Evolutionary conservation across 176 grass and related monocot species (phyloP).

Genomic region (Tillandsia fasciculata): DNA sequence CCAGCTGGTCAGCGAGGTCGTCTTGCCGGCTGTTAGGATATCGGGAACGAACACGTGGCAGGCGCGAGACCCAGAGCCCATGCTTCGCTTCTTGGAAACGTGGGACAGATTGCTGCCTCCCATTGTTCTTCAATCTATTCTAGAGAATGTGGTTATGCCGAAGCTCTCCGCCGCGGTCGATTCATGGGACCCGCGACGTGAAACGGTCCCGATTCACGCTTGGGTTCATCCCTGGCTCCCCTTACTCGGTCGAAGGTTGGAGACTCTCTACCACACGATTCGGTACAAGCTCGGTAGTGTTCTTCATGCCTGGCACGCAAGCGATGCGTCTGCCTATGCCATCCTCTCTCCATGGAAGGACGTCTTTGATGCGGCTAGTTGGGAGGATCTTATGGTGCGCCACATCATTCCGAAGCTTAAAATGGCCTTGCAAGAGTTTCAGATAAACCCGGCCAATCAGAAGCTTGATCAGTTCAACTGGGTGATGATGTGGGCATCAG

Average conservation of each 20-base stretch:
- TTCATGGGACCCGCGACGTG: constrained; percentile 75
- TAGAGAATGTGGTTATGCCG: constrained; percentile 75
- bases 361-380: constrained; percentile 67
- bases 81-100: constrained; percentile 68
- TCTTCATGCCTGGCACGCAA: constrained; percentile 72
- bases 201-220: constrained; percentile 59
- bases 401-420: constrained; percentile 71
- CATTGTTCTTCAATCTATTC: constrained; percentile 53
- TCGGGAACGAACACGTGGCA: constrained; percentile 72
- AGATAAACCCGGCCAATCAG: constrained; percentile 71
- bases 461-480: constrained; percentile 75
- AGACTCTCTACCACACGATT: constrained; percentile 57
- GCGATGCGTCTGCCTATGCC: constrained; percentile 67
- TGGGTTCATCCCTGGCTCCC: constrained; percentile 83
- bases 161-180: constrained; percentile 65
- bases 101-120: constrained; percentile 61
- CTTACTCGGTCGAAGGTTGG: constrained; percentile 50
- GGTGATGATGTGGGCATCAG: constrained; percentile 75
- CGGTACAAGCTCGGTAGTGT: constrained; percentile 71
- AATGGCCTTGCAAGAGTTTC: constrained; percentile 54
- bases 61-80: constrained; percentile 71
- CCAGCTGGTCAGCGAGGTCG: constrained; percentile 67
- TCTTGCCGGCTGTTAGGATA: constrained; percentile 71
- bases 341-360: constrained; percentile 80
- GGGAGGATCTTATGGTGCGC: constrained; percentile 67